Evolutionary conservation across 2,329 filamentous ascomycete species (phyloP).

Genomic region (Stagonosporopsis chrysanthemi): DNA sequence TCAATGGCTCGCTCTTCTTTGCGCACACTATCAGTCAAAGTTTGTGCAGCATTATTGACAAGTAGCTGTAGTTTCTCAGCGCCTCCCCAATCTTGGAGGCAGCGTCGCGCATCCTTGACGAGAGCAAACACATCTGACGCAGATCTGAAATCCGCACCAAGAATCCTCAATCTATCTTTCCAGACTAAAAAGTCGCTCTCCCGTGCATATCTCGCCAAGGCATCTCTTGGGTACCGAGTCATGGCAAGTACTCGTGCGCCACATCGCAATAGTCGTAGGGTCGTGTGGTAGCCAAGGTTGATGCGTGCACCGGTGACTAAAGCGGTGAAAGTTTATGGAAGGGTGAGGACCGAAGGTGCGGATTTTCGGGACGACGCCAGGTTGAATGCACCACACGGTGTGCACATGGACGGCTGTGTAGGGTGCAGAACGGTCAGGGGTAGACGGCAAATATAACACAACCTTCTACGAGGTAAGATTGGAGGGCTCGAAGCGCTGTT

Average conservation of each 20-base stretch:
- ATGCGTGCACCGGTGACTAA: slow-evolving; percentile 23
- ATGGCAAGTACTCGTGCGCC: slow-evolving; percentile 21
- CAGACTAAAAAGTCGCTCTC: slow-evolving; percentile 3
- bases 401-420: slow-evolving; percentile 1
- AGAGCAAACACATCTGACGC: background rate
- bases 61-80: slow-evolving; percentile 9
- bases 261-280: slow-evolving; percentile 19
- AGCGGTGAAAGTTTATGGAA: slow-evolving; percentile 10
- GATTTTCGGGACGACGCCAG: background rate
- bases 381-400: background rate
- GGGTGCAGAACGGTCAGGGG: background rate
- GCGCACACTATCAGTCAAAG: slow-evolving; percentile 21
- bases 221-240: slow-evolving; percentile 20
- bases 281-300: slow-evolving; percentile 24
- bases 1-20: background rate
- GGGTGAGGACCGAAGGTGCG: background rate
- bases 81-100: slow-evolving; percentile 15
- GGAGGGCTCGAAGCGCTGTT: background rate
- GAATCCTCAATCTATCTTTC: background rate
- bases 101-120: slow-evolving; percentile 4
- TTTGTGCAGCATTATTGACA: slow-evolving; percentile 26
- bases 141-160: background rate
- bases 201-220: slow-evolving; percentile 14
- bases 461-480: background rate
- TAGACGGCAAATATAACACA: slow-evolving; percentile 2